Evolutionary conservation across 1,284 basidiomycete species (phyloP), one percentile per base, ranked within the genome.

Genomic region (Apiotrichum akiyoshidainum): DNA sequence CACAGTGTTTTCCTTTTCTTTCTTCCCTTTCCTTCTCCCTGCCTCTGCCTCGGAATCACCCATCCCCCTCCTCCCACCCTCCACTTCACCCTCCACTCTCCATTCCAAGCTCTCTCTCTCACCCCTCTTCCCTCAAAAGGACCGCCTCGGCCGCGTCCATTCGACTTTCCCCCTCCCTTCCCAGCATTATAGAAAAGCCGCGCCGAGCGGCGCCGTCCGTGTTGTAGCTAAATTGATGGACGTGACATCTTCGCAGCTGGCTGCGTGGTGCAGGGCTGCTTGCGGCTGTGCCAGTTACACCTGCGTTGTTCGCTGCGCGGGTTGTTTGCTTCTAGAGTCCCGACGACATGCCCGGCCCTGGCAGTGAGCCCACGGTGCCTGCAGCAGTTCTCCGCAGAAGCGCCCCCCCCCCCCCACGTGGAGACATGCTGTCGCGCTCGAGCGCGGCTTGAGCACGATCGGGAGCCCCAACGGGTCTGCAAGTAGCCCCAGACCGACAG

Each of bases 161-260:
- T 19, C 35, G 19, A 34, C 10, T 22, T 14, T 12, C 34, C 35
- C 49, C 39, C 11, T 31, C 14, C 37, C 37, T 39, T 22, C 40
- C 48, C 21, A 44, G 22, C 49, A 40, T 41, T 31, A 41, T 51
- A 51, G 37, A 51, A 31, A 46, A 26, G 45, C 45, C 45, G 45
- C 45, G 46, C 46, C 26, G 19, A 47, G 26, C 45, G 46, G 26
- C 26, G 46, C 26, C 37, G 37, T 41, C 47, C 40, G 46, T 56
- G 55, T 56, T 56, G 55, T 56, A 56, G 55, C 55, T 56, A 56
- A 41, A 52, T 52, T 52, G 55, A 56, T 56, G 55, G 55, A 56
- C 48, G 48, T 56, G 55, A 46, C 46, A 47, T 47, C 31, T 34
- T 44, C 19, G 19, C 42, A 44, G 19, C 1, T 11, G n/a, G 26